Evolutionary conservation across 305 asterid genomes (phyloP), one percentile per base, ranked within the genome.

Genomic region (Galium porrigens): DNA sequence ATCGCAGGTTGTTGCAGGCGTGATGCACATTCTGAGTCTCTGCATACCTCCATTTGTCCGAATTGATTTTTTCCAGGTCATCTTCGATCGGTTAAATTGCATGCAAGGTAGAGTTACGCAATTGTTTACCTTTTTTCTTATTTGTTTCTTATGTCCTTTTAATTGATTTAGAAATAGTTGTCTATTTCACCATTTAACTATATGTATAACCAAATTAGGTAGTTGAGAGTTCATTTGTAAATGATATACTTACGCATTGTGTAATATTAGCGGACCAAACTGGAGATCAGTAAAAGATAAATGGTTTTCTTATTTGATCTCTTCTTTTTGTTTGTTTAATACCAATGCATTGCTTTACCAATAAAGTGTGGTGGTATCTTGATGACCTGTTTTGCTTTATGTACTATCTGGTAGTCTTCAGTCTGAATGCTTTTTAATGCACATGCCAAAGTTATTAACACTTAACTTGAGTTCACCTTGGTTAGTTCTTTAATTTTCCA

Each of bases 11-110:
- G 48, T 70, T 54, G 58, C 58, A 15, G 63, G 68, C 9, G 57
- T 63, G 15, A 54, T 70, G 65, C 39, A 56, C 51, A 37, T 55
- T 53, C 36, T 70, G 30, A 63, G 58, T 63, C 64, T 63, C 32
- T 59, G 30, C 6, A 70, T 70, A 54, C 69, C 69, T 64, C 74
- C 74, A 56, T 70, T 42, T 41, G 64, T 70, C 41, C 65, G 74
- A 12, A 41, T 70, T 42, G 74, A 70, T 63, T 68, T 39, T 44
- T 56, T 70, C 69, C 64, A 55, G 44, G 64, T 64, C 67, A 61
- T 72, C 37, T 67, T 72, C 53, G 54, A 48, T 56, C 68, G 61
- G 37, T 46, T 39, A 20, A 65, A 39, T n/a, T 56, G 68, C 42
- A 48, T 37, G 67, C 25, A 42, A 71, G 75, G 75, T 71, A 65